Conservation (phyloP, 176 grass and related monocot genomes). For the maize (Zea mays) region Zm-B73-REFERENCE-NAM-5.0 NC_050101.1:174069501-174070000, state of each 20-base stretch:
- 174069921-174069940: not conserved
- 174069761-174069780: not conserved
- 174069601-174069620: slow-evolving; percentile 7
- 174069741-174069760: not conserved
- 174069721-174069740: not conserved
- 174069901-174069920: not conserved
- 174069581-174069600: slow-evolving; percentile 20
- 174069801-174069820: not conserved
- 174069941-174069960: not conserved
- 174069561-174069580: not conserved
- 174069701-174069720: slow-evolving; percentile 39
- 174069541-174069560: not conserved
- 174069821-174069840: not conserved
- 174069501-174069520: not conserved
- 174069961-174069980: not conserved
- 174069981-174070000: not conserved
- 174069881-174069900: not conserved
- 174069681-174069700: slow-evolving; percentile 32
- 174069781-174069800: not conserved
- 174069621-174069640: not conserved
- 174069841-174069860: not conserved
- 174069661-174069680: slow-evolving; percentile 22
- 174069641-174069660: slow-evolving; percentile 28
- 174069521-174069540: slow-evolving; percentile 17
- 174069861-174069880: not conserved